Evolutionary conservation across 2,329 filamentous ascomycete species (phyloP).

Genomic region (Sporothrix globosa): DNA sequence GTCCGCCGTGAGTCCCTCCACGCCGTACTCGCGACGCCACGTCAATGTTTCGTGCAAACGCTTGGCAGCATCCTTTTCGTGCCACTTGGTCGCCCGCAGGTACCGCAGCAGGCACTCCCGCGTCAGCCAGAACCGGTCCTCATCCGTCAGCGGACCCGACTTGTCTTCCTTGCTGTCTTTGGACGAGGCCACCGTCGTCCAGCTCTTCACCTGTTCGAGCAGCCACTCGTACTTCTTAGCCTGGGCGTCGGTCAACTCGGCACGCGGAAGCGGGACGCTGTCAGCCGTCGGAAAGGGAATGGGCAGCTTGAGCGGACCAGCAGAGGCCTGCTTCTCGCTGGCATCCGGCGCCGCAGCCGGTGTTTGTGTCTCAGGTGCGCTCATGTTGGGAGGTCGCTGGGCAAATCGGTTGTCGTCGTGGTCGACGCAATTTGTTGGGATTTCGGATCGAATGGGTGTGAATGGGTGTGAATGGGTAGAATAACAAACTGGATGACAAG

Average conservation of each 20-base stretch:
- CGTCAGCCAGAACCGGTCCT: slow-evolving; percentile 87
- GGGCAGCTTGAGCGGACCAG: slow-evolving; percentile 47
- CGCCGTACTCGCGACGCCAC: slow-evolving; percentile 90
- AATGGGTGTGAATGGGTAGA: not conserved
- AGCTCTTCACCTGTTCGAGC: slow-evolving; percentile 69
- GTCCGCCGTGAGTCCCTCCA: slow-evolving; percentile 76
- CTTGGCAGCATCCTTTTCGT: slow-evolving; percentile 71
- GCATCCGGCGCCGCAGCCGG: slow-evolving; percentile 7
- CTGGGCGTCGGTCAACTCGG: slow-evolving; percentile 74
- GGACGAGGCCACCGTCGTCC: slow-evolving; percentile 70
- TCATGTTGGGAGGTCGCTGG: not conserved
- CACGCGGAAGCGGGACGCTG: slow-evolving; percentile 59
- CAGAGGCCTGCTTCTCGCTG: slow-evolving; percentile 35
- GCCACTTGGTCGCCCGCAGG: slow-evolving; percentile 91
- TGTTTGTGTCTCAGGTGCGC: slow-evolving; percentile 27
- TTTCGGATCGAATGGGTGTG: not conserved
- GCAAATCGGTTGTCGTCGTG: not conserved
- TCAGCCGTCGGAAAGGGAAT: slow-evolving; percentile 60
- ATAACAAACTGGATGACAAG: not conserved
- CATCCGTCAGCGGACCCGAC: slow-evolving; percentile 69
- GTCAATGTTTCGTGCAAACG: slow-evolving; percentile 79
- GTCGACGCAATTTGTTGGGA: not conserved
- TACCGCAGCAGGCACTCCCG: slow-evolving; percentile 91
- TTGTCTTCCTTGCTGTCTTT: slow-evolving; percentile 50
- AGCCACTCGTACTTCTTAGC: slow-evolving; percentile 78